These are phyloP conservation scores for Fraxinus dipetala DNA, from an alignment of 305 asterid species.

Conservation along the genomic window DNA sequence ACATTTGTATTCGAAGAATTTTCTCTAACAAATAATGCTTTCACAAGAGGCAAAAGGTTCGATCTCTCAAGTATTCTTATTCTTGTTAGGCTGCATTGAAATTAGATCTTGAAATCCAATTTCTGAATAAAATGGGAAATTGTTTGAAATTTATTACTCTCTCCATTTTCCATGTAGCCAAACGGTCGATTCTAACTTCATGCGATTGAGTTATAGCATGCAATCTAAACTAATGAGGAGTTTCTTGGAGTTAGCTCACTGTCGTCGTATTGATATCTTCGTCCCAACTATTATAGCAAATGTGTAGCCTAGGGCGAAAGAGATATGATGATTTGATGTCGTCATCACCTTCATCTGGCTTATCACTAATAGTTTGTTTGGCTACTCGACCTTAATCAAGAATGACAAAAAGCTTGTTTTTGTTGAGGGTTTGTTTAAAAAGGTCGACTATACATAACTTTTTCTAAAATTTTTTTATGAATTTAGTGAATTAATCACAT, in stretches of 20 bases:
- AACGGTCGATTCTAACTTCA: background rate
- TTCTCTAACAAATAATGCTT: no score
- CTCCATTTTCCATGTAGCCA: background rate
- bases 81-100: no score
- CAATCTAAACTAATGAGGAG: background rate
- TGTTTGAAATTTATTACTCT: background rate
- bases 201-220: background rate
- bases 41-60: no score
- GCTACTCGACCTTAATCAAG: background rate
- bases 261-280: background rate
- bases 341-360: background rate
- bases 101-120: no score
- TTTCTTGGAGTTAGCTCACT: background rate
- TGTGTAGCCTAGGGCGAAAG: background rate
- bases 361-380: background rate
- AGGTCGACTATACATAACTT: no score
- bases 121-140: no score
- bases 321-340: background rate
- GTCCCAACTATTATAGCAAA: background rate
- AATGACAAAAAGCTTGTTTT: background rate
- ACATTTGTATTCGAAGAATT: no score
- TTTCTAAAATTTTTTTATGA: no score
- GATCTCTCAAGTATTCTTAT: no score
- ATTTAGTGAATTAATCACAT: no score
- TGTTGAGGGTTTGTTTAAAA: no score